Evolutionary conservation across 345 rosid species (phyloP).

Genomic region (Corchorus capsularis): DNA sequence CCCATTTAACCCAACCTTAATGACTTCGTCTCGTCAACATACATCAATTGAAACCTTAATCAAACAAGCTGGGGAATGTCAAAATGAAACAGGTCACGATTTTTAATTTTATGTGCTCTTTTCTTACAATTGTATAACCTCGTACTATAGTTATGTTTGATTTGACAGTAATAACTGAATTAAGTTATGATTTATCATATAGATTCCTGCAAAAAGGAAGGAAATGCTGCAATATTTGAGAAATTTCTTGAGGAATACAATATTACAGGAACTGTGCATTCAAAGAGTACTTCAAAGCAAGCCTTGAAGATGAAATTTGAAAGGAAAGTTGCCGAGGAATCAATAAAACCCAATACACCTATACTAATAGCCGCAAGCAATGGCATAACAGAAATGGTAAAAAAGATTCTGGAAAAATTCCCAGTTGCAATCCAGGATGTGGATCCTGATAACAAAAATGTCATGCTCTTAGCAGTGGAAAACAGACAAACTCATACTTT

Average conservation of each 20-base stretch:
- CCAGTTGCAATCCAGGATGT: slow-evolving; percentile 21
- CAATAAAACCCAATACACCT: slow-evolving; percentile 1
- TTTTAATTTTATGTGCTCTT: too few relatives aligned
- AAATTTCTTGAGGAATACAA: not conserved
- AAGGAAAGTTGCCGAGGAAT: not conserved
- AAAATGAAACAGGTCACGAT: not conserved
- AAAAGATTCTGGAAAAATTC: slow-evolving; percentile 4
- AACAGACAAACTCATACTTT: slow-evolving; percentile 44
- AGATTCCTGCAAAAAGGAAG: too few relatives aligned
- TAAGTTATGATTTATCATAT: too few relatives aligned
- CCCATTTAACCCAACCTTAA: not conserved
- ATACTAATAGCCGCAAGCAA: slow-evolving; percentile 21
- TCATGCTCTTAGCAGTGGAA: slow-evolving; percentile 47
- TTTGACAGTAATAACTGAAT: too few relatives aligned
- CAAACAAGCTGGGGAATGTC: not conserved
- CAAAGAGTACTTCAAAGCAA: not conserved
- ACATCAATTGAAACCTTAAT: too few relatives aligned
- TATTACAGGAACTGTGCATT: not conserved
- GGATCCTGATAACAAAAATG: slow-evolving; percentile 7
- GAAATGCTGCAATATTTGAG: too few relatives aligned
- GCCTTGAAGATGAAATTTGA: not conserved
- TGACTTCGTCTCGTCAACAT: not conserved
- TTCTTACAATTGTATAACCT: too few relatives aligned
- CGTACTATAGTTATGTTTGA: too few relatives aligned
- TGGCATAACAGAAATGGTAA: slow-evolving; percentile 20